Base-by-base conservation (phyloP, 106 monocot genomes). In the Dendrobium officinale region DNA sequence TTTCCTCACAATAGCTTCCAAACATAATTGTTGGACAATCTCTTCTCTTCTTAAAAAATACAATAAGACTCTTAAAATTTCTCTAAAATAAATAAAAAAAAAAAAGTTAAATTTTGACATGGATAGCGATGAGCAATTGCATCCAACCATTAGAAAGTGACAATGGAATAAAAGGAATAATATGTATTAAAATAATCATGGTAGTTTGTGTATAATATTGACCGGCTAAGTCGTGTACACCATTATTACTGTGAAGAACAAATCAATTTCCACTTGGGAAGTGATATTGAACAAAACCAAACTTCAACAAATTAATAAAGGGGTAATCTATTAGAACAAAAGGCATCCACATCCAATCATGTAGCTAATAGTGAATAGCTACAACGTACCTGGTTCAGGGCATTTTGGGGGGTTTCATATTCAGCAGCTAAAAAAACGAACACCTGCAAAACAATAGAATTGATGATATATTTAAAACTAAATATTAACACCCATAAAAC, bases 401-500 rank as follows among this genome's bases (percentile, higher is more conserved):
- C 84, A 86, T 97, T 97, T 72, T 92, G 84, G 17, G 92, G 83
- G 13, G 90, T 94, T 75, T 89, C 90, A 88, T 97, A 97, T 55
- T 94, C 97, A 75, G 94, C 97, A 29, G 94, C 97, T 27, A 97
- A 81, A 88, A 97, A 97, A 80, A 94, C 94, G 87, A 97, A 97
- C 6, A 97, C 97, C 93, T 96, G 85, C 78, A 85, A n/a, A 58
- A 31, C 8, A 31, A 31, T 56, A 42, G 42, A 43, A 55, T 15
- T 0, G 58, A n/a, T 75, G 15, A 79, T 11, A 56, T 45, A 78
- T 78, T 45, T 79, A 42, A 5, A 74, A 74, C 2, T 8, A 4
- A 6, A 42, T 17, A 74, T 74, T 43, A 74, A 4, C 37, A 70
- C 17, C 37, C 37, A 70, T 37, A 37, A 70, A 70, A 70, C 37